These are phyloP conservation scores for Nothophoma quercina DNA, from an alignment of 2,329 filamentous ascomycete species.

Conservation along the genomic window DNA sequence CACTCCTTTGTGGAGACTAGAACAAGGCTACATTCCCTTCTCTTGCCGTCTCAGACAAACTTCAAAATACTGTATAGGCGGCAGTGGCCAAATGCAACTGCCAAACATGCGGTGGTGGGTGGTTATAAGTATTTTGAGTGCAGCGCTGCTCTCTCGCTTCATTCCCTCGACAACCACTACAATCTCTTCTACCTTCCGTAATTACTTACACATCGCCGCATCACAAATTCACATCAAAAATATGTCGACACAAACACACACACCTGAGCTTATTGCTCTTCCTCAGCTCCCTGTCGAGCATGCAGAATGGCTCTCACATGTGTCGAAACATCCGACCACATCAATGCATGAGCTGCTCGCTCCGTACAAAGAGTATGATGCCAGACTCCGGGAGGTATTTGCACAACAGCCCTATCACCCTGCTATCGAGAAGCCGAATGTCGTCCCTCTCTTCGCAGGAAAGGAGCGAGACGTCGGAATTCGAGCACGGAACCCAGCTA, in stretches of 20 bases:
- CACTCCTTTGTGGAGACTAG: neutral
- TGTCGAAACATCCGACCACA: conserved; percentile 62
- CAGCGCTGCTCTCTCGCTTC: neutral
- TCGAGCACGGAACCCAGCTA: conserved; percentile 65
- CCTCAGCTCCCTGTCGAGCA: conserved; percentile 51
- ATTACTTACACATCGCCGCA: neutral
- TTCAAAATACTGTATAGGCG: conserved; percentile 1
- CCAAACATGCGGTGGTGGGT: neutral
- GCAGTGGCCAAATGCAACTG: neutral
- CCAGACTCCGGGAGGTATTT: conserved; percentile 70
- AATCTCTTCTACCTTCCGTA: neutral
- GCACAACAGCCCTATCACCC: conserved; percentile 71
- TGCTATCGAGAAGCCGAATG: conserved; percentile 66
- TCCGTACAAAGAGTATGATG: conserved; percentile 74
- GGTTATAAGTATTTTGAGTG: neutral
- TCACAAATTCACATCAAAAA: neutral
- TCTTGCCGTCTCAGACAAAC: neutral
- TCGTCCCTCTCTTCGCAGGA: conserved; percentile 70
- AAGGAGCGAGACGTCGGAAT: conserved; percentile 65
- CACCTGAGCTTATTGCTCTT: conserved; percentile 31
- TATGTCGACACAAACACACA: conserved; percentile 21
- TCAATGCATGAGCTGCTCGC: conserved; percentile 66
- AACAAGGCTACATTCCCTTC: conserved; percentile 5
- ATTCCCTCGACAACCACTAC: neutral
- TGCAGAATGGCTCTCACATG: conserved; percentile 58